These are phyloP conservation scores for Phyllosticta citriasiana DNA, from an alignment of 2,329 filamentous ascomycete species.

Conservation along the genomic window DNA sequence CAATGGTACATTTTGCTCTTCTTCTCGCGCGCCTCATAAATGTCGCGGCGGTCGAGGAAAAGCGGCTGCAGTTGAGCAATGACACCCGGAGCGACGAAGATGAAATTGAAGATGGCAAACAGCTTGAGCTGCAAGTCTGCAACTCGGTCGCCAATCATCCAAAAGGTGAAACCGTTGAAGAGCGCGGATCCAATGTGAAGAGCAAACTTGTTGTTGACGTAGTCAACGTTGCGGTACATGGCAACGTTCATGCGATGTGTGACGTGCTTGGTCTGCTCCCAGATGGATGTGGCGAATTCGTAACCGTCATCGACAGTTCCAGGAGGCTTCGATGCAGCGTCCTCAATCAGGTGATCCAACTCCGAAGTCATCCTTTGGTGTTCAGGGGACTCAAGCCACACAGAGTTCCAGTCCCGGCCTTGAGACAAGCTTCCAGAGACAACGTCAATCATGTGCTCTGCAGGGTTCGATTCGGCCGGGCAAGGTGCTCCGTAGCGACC, in stretches of 20 bases:
- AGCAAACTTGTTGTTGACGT: conserved; percentile 51
- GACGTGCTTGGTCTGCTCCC: conserved; percentile 23
- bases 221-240: conserved; percentile 53
- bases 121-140: conserved; percentile 14
- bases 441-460: conserved; percentile 74
- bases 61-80: conserved; percentile 32
- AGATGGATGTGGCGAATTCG: conserved; percentile 26
- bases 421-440: conserved; percentile 20
- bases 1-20: conserved; percentile 12
- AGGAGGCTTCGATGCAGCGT: conserved; percentile 28
- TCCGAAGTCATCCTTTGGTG: conserved; percentile 24
- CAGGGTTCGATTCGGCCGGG: conserved; percentile 39
- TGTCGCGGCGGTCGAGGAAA: conserved; percentile 33
- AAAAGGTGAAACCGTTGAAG: conserved; percentile 10
- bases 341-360: conserved; percentile 27
- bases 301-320: conserved; percentile 30
- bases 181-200: conserved; percentile 32
- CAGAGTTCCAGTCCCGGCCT: conserved; percentile 26
- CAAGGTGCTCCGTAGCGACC: conserved; percentile 43
- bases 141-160: conserved; percentile 10
- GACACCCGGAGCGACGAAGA: conserved; percentile 18
- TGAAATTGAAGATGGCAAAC: conserved; percentile 29
- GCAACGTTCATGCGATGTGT: conserved; percentile 39
- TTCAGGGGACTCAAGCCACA: conserved; percentile 28
- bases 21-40: conserved; percentile 11